These are phyloP conservation scores for Corymbia maculata DNA, from an alignment of 345 rosid genomes.

Conservation along the genomic window DNA sequence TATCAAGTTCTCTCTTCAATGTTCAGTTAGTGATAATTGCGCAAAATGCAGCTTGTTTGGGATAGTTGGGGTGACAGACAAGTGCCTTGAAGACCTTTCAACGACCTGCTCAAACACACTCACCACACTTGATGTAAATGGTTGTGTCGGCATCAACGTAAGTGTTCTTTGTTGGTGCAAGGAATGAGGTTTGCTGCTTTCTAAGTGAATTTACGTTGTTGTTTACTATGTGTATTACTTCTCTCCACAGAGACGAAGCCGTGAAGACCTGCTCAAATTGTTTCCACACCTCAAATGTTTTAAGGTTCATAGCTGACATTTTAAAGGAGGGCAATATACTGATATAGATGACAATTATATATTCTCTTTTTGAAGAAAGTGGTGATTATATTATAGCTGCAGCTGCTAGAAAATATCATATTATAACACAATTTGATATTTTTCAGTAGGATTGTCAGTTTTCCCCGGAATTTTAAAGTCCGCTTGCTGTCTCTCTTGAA, in stretches of 20 bases:
- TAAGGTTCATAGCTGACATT: conserved; percentile 78
- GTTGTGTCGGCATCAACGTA: conserved; percentile 87
- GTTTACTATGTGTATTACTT: not conserved
- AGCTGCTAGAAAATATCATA: not conserved
- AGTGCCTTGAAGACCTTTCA: conserved; percentile 66
- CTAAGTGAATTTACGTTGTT: not conserved
- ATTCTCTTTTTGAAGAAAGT: not conserved
- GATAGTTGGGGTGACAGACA: conserved; percentile 87
- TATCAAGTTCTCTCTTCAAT: not conserved
- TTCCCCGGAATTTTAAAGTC: not conserved
- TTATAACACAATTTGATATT: not conserved
- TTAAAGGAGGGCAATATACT: not conserved
- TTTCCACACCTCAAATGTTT: conserved; percentile 73
- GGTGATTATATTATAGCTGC: not conserved
- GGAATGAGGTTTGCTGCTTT: not conserved
- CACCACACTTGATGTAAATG: conserved; percentile 87
- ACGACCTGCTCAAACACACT: conserved; percentile 54
- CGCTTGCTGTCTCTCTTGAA: not conserved
- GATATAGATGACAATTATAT: not conserved
- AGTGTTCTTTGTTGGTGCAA: not conserved
- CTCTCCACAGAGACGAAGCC: conserved; percentile 51
- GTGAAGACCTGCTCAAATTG: conserved; percentile 55
- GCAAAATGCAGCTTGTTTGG: conserved; percentile 67
- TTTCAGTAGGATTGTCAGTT: not conserved
- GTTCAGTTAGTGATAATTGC: not conserved